Conservation (phyloP, 441 rosid species). For the Croton setiger region DNA sequence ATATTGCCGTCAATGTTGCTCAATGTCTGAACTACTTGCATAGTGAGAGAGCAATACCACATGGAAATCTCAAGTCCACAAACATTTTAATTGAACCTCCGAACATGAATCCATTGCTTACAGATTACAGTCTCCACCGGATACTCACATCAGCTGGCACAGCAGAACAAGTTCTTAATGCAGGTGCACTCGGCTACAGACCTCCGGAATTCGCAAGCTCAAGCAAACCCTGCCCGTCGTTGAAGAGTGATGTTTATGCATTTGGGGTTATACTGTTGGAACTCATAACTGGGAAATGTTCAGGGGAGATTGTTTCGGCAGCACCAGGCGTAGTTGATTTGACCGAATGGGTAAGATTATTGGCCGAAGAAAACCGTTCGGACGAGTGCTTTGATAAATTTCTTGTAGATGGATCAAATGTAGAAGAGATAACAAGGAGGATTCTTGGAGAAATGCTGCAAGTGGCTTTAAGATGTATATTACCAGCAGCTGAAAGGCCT, state of each 20-base stretch:
- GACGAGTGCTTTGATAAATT: constrained; percentile 67
- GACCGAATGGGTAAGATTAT: constrained; percentile 74
- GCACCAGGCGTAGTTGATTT: constrained; percentile 78
- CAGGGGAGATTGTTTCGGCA: constrained; percentile 76
- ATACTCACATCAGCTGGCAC: constrained; percentile 75
- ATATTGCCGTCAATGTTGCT: constrained; percentile 65
- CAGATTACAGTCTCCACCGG: constrained; percentile 88
- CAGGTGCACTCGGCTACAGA: constrained; percentile 86
- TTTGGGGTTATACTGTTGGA: constrained; percentile 88
- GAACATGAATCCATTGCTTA: constrained; percentile 40
- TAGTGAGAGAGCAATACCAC: constrained; percentile 71
- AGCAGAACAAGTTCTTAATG: constrained; percentile 76
- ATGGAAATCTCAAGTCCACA: constrained; percentile 84
- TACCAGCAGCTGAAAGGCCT: constrained; percentile 78
- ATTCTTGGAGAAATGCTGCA: constrained; percentile 50
- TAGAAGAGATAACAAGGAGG: constrained; percentile 21
- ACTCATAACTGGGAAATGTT: constrained; percentile 69
- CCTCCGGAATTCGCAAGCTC: constrained; percentile 77
- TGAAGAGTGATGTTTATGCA: constrained; percentile 83
- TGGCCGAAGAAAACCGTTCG: constrained; percentile 67
- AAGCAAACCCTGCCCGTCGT: constrained; percentile 65
- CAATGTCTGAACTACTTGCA: constrained; percentile 68
- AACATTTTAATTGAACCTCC: constrained; percentile 62
- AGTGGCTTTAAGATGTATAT: constrained; percentile 67
- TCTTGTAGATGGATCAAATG: constrained; percentile 29